Conservation (phyloP, 306 rosid species). For the Citrullus amarus region DNA sequence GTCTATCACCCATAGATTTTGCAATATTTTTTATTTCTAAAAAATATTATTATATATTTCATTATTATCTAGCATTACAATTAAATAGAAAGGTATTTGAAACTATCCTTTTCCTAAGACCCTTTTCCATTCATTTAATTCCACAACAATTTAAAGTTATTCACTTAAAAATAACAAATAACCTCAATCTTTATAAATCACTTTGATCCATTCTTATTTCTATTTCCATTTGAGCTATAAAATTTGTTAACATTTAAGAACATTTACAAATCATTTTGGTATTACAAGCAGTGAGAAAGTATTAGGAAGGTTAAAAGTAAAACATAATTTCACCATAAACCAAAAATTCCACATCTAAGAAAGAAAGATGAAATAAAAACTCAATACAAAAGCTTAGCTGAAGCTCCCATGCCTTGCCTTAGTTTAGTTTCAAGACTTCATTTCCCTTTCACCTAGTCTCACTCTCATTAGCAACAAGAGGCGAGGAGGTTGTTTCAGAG, state of each 20-base stretch:
- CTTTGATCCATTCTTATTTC: not conserved
- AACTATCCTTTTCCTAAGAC: no score
- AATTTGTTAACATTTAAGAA: no score
- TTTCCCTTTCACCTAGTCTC: constrained; percentile 24
- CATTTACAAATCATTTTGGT: not conserved
- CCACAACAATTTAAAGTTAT: no score
- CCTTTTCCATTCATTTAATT: no score
- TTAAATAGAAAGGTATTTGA: no score
- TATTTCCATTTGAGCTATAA: not conserved
- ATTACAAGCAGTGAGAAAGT: not conserved
- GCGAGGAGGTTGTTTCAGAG: constrained; percentile 30
- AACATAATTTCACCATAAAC: not conserved
- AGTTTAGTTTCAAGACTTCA: constrained; percentile 16
- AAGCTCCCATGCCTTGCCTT: not conserved
- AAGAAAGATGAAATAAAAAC: no score
- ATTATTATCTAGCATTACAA: no score
- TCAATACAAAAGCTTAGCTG: not conserved
- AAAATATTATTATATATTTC: no score
- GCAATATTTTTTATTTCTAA: no score
- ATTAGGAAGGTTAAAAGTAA: not conserved
- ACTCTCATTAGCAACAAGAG: constrained; percentile 27
- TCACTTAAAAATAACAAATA: no score
- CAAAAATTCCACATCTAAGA: not conserved
- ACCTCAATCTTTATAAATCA: no score
- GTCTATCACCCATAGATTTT: no score